Evolutionary conservation across 2,329 filamentous ascomycete genomes (phyloP), one percentile per base, ranked within the genome.

Genomic region (Exophiala sideris): DNA sequence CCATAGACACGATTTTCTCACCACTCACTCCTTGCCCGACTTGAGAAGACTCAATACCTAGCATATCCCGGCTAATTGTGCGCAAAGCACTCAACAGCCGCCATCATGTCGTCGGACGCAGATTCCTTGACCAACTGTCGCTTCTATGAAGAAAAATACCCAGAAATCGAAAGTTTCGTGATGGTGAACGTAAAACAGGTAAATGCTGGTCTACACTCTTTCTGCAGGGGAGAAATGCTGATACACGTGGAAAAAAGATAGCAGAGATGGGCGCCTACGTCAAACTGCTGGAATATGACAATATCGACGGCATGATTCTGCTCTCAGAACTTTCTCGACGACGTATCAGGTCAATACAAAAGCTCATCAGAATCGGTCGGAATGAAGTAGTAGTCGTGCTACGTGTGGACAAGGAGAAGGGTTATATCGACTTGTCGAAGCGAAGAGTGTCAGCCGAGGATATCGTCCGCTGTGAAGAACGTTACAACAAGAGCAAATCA

Each of bases 161-260:
- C 91, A 56, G 94, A 97, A 82, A 92, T 99, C 72, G 94, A 99
- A 78, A 95, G 90, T 81, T 97, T 96, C 77, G 95, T 99, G 72
- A 99, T 99, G 94, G 94, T 99, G 73, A 99, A 97, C 76, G 94
- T 97, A 68, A 95, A 96, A 84, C 91, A 96, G 86, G 88, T 91
- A 71, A 40, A 68, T 33, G 7, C 24, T 8, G 24, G 24, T 29
- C 24, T 29, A 29, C 24, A 48, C 35, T 14, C 36, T n/a, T 18
- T 12, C n/a, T 38, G 24, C 3, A 3, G 36, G 45, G 45, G 29
- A 14, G 32, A 41, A 21, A 21, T 38, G 47, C 47, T 54, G 48
- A 57, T 57, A 63, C 35, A 5, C 6, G 3, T 12, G 5, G 24
- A 16, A 29, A 42, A 42, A 65, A 94, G 88, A 99, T 99, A 71